Base-by-base conservation (phyloP, 345 rosid genomes). In the Balakata baccata region DNA sequence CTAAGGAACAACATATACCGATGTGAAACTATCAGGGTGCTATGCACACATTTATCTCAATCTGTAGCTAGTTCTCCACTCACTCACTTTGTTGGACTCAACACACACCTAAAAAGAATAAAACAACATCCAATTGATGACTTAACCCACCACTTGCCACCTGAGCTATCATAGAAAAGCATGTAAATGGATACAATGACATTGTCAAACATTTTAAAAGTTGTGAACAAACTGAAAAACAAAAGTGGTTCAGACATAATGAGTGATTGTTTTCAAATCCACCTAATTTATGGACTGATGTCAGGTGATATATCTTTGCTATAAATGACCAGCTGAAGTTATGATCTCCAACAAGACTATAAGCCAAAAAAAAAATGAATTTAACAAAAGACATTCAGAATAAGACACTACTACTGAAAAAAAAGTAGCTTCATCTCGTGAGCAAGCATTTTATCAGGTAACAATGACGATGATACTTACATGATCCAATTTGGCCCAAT, bases 401-500 rank as follows among this genome's bases (percentile, higher is more conserved):
- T 1, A 29, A 29, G 22, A 46, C 60, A 68, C 53, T 53, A 51
- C 17, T 13, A n/a, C 22, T 18, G 57, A 23, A 37, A 38, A 69
- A 37, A 54, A 29, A 68, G 72, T 23, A 46, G 29, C 10, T 66
- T 65, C 46, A 41, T 2, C 37, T 59, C 8, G 29, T 25, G 20
- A 9, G 22, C 25, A 67, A 57, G 46, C 49, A 58, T 74, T 54
- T 59, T 34, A 59, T 11, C 29, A 22, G 45, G 41, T 51, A 51
- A 62, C 29, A 53, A 6, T 56, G 77, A 65, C 29, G 57, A 39
- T 62, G 67, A 61, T 50, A 86, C 97, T 85, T 86, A 94, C 98
- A 83, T 41, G 82, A 85, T 53, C 98, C 98, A 70, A 92, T 88
- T 78, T 87, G 90, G 78, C 97, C 97, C 82, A 94, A 81, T 68